These are phyloP conservation scores for Combretum micranthum DNA, from an alignment of 345 rosid species.

Conservation along the genomic window DNA sequence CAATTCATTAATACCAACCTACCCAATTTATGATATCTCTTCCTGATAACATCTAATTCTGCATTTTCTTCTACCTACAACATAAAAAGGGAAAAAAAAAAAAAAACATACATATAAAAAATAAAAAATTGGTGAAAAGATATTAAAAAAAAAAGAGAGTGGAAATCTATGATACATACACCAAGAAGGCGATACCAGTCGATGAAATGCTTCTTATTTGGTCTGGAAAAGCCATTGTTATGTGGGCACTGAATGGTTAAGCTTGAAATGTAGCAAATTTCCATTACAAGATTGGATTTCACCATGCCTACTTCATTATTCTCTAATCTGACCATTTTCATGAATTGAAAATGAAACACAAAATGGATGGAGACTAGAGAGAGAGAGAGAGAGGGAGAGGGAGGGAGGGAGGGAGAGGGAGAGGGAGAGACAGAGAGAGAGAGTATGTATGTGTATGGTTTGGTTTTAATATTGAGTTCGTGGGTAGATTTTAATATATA, in stretches of 20 bases:
- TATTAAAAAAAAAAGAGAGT: neutral
- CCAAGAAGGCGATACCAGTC: constrained; percentile 90
- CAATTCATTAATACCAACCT: constrained; percentile 3
- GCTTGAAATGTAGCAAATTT: constrained; percentile 58
- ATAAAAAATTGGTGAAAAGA: neutral
- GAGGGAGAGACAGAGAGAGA: too few species aligned
- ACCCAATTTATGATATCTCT: constrained; percentile 76
- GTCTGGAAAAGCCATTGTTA: constrained; percentile 6
- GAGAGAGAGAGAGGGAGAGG: too few species aligned
- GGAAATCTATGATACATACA: constrained; percentile 32
- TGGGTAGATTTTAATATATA: neutral
- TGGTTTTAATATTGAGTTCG: too few species aligned
- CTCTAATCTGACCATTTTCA: too few species aligned
- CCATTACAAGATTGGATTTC: constrained; percentile 43
- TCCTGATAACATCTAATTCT: constrained; percentile 43
- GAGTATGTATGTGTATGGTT: too few species aligned
- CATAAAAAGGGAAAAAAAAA: constrained; percentile 4
- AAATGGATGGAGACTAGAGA: too few species aligned
- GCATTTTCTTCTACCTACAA: constrained; percentile 72
- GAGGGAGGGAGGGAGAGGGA: too few species aligned
- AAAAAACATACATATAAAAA: neutral
- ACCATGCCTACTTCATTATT: constrained; percentile 23
- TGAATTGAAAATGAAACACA: too few species aligned
- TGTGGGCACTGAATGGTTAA: constrained; percentile 47
- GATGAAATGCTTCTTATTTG: constrained; percentile 39